A percentile compares a stretch with the other conserved stretches of the same genome.
These are phyloP conservation scores for Colletotrichum kahawae DNA, from an alignment of 2,329 filamentous ascomycete species.

Conservation along the genomic window DNA sequence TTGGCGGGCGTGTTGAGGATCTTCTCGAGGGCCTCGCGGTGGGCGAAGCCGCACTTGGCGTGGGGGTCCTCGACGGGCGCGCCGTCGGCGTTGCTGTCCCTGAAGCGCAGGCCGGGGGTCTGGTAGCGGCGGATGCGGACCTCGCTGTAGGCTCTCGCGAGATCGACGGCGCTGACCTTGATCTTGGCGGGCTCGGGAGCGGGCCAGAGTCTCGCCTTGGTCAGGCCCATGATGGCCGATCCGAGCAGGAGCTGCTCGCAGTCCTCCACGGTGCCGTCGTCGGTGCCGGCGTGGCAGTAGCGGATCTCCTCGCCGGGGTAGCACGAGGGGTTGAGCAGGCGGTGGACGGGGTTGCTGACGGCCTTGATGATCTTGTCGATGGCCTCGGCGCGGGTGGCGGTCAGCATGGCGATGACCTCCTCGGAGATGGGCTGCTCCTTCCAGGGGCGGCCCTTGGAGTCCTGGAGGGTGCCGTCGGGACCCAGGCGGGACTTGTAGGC, in stretches of 20 bases:
- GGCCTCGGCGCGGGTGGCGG: constrained; percentile 14
- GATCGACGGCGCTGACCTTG: constrained; percentile 20
- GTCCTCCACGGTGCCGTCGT: constrained; percentile 16
- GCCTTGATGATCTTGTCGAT: constrained; percentile 20
- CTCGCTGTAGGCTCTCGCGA: constrained; percentile 10
- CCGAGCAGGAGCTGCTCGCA: constrained; percentile 20
- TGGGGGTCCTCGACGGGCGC: constrained; percentile 3
- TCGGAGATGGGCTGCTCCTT: constrained; percentile 12
- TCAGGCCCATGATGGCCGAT: constrained; percentile 20
- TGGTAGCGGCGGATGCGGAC: constrained; percentile 20
- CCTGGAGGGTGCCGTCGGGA: constrained; percentile 7
- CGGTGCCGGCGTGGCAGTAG: constrained; percentile 18
- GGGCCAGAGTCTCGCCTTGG: constrained; percentile 14
- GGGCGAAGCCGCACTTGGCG: constrained; percentile 16
- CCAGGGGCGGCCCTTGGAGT: constrained; percentile 15
- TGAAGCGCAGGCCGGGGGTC: constrained; percentile 17
- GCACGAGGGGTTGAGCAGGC: constrained; percentile 16
- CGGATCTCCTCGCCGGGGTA: constrained; percentile 15
- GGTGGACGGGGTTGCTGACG: constrained; percentile 21
- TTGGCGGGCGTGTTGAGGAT: constrained; percentile 19
- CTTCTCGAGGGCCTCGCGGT: constrained; percentile 16
- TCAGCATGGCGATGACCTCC: constrained; percentile 15
- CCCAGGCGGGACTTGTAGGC: constrained; percentile 16
- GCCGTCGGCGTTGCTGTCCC: constrained; percentile 5
- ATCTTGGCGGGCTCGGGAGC: constrained; percentile 7